Conservation (phyloP, 2,329 filamentous ascomycete genomes). For the Ascochyta koolunga region DNA sequence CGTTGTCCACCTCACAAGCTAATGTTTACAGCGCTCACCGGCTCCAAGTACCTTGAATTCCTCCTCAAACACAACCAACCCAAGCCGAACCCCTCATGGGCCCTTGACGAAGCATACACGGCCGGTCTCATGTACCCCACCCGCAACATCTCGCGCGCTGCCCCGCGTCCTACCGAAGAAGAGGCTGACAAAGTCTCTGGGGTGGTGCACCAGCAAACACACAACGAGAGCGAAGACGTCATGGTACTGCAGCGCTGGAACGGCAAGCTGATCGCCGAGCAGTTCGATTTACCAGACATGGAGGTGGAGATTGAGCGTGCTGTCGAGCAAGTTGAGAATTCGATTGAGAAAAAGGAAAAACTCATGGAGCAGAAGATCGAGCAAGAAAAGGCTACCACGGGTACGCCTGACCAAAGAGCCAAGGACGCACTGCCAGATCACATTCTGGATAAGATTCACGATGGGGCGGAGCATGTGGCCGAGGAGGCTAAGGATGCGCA, state of each 20-base stretch:
- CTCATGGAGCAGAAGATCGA: conserved; percentile 46
- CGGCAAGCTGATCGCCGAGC: conserved; percentile 58
- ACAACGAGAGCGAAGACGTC: conserved; percentile 52
- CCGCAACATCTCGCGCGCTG: conserved; percentile 48
- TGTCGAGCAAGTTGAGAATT: conserved; percentile 57
- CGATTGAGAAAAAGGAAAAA: conserved; percentile 49
- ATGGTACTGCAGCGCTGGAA: conserved; percentile 59
- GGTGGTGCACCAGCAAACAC: conserved; percentile 48
- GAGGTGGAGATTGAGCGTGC: conserved; percentile 61
- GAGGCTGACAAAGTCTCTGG: conserved; percentile 49
- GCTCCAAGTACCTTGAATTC: conserved; percentile 84
- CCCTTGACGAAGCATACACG: conserved; percentile 77
- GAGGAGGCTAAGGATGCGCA: conserved; percentile 18
- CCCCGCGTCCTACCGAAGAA: conserved; percentile 43
- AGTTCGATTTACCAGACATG: conserved; percentile 57
- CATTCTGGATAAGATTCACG: conserved; percentile 33
- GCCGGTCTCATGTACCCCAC: conserved; percentile 55
- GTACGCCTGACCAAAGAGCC: conserved; percentile 27
- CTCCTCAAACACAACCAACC: conserved; percentile 77
- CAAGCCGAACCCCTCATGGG: conserved; percentile 66
- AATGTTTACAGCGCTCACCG: conserved; percentile 67
- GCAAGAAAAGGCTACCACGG: conserved; percentile 42
- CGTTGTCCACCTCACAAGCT: background rate
- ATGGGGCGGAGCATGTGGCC: conserved; percentile 32
- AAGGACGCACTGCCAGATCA: conserved; percentile 39